A percentile compares a stretch with the other conserved stretches of the same genome.
Evolutionary conservation across 1,139 yeast genomes (phyloP).

Genomic region (Yamadazyma membranifaciens): DNA sequence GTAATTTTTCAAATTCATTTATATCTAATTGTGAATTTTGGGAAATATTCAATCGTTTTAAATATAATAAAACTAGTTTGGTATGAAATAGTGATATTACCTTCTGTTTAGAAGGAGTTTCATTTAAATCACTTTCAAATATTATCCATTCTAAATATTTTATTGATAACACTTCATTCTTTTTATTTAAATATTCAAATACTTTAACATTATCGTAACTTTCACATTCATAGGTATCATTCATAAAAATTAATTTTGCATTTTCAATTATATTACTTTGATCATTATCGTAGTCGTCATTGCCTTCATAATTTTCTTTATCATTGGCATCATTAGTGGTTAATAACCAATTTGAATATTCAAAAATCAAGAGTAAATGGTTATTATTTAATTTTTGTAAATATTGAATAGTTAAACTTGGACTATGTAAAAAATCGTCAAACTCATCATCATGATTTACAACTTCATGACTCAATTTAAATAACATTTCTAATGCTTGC

Average conservation of each 20-base stretch:
- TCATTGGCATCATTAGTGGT: conserved; percentile 7
- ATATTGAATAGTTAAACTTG: conserved; percentile 59
- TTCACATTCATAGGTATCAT: conserved; percentile 62
- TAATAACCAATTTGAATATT: conserved; percentile 59
- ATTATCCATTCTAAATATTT: conserved; percentile 61
- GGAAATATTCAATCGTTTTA: conserved; percentile 31
- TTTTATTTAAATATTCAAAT: conserved; percentile 41
- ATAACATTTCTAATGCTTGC: conserved; percentile 64
- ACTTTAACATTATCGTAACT: conserved; percentile 56
- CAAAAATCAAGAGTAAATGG: conserved; percentile 54
- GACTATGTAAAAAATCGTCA: conserved; percentile 36
- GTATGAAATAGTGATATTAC: conserved; percentile 42
- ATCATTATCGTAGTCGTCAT: conserved; percentile 11
- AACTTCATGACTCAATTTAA: conserved; percentile 30
- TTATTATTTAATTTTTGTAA: conserved; percentile 57
- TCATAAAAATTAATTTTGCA: conserved; percentile 61
- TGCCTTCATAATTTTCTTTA: background rate
- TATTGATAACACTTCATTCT: conserved; percentile 37
- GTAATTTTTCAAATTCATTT: conserved; percentile 16
- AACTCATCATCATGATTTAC: conserved; percentile 22
- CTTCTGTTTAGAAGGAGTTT: conserved; percentile 30
- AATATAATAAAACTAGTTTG: conserved; percentile 55
- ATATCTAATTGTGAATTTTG: conserved; percentile 9
- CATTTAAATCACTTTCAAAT: conserved; percentile 45
- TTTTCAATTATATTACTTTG: conserved; percentile 26